These are phyloP conservation scores for Dalechampia spathulata DNA, from an alignment of 441 rosid genomes.

Conservation along the genomic window DNA sequence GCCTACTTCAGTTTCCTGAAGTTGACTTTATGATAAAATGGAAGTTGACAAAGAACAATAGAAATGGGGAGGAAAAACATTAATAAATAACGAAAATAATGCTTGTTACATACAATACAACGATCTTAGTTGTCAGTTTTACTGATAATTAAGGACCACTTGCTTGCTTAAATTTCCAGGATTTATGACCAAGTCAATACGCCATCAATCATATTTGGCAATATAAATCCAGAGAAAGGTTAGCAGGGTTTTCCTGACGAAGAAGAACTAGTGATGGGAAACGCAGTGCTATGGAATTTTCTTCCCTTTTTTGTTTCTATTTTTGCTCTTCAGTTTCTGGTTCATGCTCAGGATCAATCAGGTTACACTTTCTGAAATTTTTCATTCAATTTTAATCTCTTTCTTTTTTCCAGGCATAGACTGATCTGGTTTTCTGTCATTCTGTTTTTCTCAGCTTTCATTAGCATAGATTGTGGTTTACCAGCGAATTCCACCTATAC, in stretches of 20 bases:
- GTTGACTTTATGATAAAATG: no score
- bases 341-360: constrained; percentile 22
- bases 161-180: neutral
- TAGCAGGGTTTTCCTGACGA: neutral
- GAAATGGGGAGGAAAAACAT: no score
- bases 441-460: constrained; percentile 20
- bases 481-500: constrained; percentile 14
- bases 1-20: no score
- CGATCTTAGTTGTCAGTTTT: no score
- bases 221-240: neutral
- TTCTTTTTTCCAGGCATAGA: neutral
- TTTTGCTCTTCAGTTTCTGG: neutral
- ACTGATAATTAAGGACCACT: neutral
- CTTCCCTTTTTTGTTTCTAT: neutral
- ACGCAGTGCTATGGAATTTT: neutral
- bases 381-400: neutral
- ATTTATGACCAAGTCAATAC: no score
- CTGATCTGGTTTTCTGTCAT: neutral
- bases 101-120: no score
- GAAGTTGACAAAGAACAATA: no score
- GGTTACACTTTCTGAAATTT: neutral
- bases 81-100: no score
- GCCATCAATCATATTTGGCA: neutral
- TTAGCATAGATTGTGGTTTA: constrained; percentile 34
- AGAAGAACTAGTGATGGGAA: neutral